Evolutionary conservation across 108 stramenopile genomes (phyloP).

Genomic region (Cyclotella choctawhatcheeana): DNA sequence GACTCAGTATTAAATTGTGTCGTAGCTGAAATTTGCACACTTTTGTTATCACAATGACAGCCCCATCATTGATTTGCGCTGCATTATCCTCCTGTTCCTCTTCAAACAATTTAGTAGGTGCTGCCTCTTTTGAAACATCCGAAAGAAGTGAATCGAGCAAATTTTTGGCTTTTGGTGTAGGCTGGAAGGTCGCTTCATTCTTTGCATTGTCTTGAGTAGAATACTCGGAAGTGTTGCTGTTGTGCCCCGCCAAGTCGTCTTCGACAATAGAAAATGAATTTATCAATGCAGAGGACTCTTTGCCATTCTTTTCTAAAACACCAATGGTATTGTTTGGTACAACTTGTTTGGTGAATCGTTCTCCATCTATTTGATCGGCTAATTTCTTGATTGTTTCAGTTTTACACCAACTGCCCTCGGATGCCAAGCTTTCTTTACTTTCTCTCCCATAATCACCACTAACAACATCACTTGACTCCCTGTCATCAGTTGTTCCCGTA

Average conservation of each 20-base stretch:
- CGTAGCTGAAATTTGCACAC: slow-evolving; percentile 29
- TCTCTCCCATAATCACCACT: slow-evolving; percentile 25
- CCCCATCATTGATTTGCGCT: neutral
- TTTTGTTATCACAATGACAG: slow-evolving; percentile 18
- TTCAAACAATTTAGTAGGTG: neutral
- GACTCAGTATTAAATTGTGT: neutral
- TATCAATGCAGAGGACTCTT: neutral
- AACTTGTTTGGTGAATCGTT: neutral
- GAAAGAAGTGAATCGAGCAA: slow-evolving; percentile 5
- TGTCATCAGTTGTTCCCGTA: slow-evolving; percentile 5
- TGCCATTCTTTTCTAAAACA: neutral
- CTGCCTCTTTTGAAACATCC: neutral
- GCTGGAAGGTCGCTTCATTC: neutral
- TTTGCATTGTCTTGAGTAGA: neutral
- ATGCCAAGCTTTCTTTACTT: slow-evolving; percentile 26
- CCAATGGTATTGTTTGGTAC: neutral
- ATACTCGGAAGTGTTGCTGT: too few relatives aligned
- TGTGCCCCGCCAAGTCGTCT: neutral
- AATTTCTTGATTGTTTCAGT: slow-evolving; percentile 24
- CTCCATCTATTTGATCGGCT: neutral
- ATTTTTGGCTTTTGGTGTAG: slow-evolving; percentile 4
- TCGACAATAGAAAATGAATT: neutral
- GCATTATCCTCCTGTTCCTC: neutral
- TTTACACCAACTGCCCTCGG: slow-evolving; percentile 42
- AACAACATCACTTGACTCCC: neutral